Percentiles rank a stretch among this genome's conserved stretches.
These are phyloP conservation scores for Xylaria sp. DNA, from an alignment of 2,329 filamentous ascomycete genomes.

Conservation along the genomic window DNA sequence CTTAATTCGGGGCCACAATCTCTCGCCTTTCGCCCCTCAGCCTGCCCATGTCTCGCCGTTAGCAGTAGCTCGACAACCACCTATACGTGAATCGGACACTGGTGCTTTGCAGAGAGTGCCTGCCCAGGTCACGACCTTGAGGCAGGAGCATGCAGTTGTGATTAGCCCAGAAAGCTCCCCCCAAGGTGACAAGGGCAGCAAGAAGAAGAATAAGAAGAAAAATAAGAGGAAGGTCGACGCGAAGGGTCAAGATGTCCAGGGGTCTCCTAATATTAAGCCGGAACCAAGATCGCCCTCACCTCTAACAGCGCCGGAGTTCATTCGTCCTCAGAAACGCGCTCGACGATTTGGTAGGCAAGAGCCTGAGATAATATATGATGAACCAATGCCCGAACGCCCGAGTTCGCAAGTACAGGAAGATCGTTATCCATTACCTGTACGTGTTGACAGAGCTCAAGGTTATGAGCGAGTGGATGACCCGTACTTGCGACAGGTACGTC, in stretches of 20 bases:
- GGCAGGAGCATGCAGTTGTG: slow-evolving; percentile 59
- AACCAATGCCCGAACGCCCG: slow-evolving; percentile 58
- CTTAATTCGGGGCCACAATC: slow-evolving; percentile 78
- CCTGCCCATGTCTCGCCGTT: slow-evolving; percentile 75
- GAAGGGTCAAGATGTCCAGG: slow-evolving; percentile 59
- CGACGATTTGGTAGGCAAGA: slow-evolving; percentile 59
- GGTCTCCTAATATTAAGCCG: slow-evolving; percentile 68
- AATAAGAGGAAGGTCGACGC: slow-evolving; percentile 64
- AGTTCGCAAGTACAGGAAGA: slow-evolving; percentile 52
- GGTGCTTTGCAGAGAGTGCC: slow-evolving; percentile 55
- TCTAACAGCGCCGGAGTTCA: slow-evolving; percentile 62
- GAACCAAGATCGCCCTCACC: slow-evolving; percentile 74
- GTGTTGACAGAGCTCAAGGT: slow-evolving; percentile 43
- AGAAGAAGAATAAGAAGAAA: slow-evolving; percentile 66
- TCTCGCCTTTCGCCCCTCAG: slow-evolving; percentile 78
- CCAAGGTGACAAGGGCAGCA: slow-evolving; percentile 59
- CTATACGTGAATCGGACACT: slow-evolving; percentile 48
- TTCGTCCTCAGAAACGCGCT: slow-evolving; percentile 67
- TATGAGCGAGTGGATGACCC: slow-evolving; percentile 52
- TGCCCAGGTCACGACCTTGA: slow-evolving; percentile 68
- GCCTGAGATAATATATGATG: slow-evolving; percentile 57
- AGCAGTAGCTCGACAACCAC: slow-evolving; percentile 57
- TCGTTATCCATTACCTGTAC: slow-evolving; percentile 42
- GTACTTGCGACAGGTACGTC: slow-evolving; percentile 46
- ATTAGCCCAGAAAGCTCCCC: slow-evolving; percentile 72